These are phyloP conservation scores for Lachnellula occidentalis DNA, from an alignment of 2,329 filamentous ascomycete genomes.

Conservation along the genomic window DNA sequence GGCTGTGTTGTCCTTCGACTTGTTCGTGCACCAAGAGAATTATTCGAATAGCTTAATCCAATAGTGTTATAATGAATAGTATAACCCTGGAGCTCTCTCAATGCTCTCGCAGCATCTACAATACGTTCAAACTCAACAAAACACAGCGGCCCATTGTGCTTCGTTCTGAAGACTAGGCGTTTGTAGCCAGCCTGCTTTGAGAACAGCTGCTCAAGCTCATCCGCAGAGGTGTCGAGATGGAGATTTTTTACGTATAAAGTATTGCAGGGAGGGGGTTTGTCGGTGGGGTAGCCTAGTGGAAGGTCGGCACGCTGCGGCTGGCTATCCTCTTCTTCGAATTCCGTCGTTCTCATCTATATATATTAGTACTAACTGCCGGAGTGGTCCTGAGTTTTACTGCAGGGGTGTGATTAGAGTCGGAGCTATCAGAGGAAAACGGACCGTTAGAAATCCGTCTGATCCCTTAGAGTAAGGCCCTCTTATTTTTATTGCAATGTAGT, in stretches of 20 bases:
- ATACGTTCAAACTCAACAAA: conserved; percentile 98
- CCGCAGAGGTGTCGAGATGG: conserved; percentile 85
- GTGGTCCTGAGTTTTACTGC: too few relatives aligned
- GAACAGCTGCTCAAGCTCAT: conserved; percentile 91
- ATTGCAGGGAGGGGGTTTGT: conserved; percentile 96
- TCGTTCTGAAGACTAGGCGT: conserved; percentile 88
- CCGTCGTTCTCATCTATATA: too few relatives aligned
- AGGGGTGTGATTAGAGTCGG: too few relatives aligned
- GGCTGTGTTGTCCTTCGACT: conserved; percentile 47
- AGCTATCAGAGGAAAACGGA: too few relatives aligned
- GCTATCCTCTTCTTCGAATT: too few relatives aligned
- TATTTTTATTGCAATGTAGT: too few relatives aligned
- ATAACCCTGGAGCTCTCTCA: conserved; percentile 84
- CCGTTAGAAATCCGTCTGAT: too few relatives aligned
- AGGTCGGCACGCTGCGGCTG: conserved; percentile 61
- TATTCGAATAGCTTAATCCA: conserved; percentile 93
- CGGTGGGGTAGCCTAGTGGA: conserved; percentile 85
- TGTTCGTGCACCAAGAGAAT: conserved; percentile 85
- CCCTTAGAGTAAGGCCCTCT: too few relatives aligned
- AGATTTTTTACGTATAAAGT: conserved; percentile 97
- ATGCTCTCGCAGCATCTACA: conserved; percentile 82
- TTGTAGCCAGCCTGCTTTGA: conserved; percentile 93
- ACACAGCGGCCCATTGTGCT: conserved; percentile 95
- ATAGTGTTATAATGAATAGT: conserved; percentile 87
- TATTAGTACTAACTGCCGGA: too few relatives aligned